Conservation (phyloP, 805 yeast genomes). For the Candida hispaniensis region DNA sequence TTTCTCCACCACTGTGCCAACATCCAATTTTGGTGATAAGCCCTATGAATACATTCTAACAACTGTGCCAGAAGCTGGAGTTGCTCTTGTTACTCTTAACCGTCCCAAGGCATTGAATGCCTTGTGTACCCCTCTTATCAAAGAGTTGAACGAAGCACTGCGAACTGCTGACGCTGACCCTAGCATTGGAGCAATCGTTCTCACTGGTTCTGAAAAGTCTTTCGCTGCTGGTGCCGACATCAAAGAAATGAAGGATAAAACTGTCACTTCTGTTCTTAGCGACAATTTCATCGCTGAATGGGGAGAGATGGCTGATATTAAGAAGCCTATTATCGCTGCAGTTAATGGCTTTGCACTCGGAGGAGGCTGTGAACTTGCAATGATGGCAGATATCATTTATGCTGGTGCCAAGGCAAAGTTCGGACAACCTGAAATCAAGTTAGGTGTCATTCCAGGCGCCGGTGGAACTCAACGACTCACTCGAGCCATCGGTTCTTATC, state of each 20-base stretch:
- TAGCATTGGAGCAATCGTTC: constrained; percentile 37
- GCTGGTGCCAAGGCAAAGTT: constrained; percentile 40
- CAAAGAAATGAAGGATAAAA: constrained; percentile 37
- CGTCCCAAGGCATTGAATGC: constrained; percentile 40
- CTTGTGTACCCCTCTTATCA: constrained; percentile 30
- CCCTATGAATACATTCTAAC: constrained; percentile 32
- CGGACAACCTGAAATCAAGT: constrained; percentile 43
- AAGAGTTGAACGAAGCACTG: constrained; percentile 33
- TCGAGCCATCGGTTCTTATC: constrained; percentile 33
- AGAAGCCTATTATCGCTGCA: constrained; percentile 44
- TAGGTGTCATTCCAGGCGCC: constrained; percentile 40
- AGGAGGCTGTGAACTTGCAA: constrained; percentile 48
- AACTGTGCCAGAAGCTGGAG: constrained; percentile 33
- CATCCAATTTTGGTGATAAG: constrained; percentile 9
- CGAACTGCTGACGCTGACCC: constrained; percentile 30
- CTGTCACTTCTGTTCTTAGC: constrained; percentile 31
- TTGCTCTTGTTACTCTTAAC: constrained; percentile 32
- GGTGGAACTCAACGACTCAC: constrained; percentile 38
- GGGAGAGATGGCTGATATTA: constrained; percentile 31
- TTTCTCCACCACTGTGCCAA: constrained; percentile 10
- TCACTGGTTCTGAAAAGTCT: constrained; percentile 38
- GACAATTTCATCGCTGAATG: constrained; percentile 33
- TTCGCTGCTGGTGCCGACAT: constrained; percentile 51
- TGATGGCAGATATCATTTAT: constrained; percentile 42
- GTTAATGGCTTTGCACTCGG: constrained; percentile 47